Percentiles rank a stretch among this genome's conserved stretches.
These are phyloP conservation scores for Corylus americana DNA, from an alignment of 306 rosid genomes.

Conservation along the genomic window DNA sequence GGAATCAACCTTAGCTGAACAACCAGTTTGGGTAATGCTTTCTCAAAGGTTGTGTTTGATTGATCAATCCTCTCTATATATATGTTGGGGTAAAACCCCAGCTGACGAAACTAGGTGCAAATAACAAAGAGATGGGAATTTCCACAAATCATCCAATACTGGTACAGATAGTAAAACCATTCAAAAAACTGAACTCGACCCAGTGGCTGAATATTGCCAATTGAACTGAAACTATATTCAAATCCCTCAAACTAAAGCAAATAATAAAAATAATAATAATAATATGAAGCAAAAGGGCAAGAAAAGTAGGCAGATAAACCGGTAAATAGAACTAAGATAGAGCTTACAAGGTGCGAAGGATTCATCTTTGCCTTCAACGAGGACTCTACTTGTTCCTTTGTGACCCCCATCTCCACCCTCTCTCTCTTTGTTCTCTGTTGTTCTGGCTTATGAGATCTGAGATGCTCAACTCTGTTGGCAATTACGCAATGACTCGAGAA, in stretches of 20 bases:
- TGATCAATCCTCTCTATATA: background rate
- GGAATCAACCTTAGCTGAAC: background rate
- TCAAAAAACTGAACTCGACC: background rate
- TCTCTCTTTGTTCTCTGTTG: background rate
- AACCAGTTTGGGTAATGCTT: background rate
- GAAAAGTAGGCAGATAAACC: background rate
- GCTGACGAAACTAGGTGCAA: background rate
- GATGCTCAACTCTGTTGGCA: too few species aligned
- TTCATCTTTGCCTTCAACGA: slow-evolving; percentile 68
- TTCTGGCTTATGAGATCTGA: too few species aligned
- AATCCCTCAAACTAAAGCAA: background rate
- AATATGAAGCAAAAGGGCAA: background rate
- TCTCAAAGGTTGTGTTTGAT: background rate
- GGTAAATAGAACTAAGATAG: background rate
- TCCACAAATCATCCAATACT: background rate
- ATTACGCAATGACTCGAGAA: too few species aligned
- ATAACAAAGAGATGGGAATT: background rate
- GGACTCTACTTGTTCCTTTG: slow-evolving; percentile 82
- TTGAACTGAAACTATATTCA: background rate
- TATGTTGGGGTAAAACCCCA: background rate
- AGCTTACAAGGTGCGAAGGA: slow-evolving; percentile 79
- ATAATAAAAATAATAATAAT: background rate
- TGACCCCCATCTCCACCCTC: slow-evolving; percentile 61
- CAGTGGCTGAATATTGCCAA: background rate
- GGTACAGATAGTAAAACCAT: background rate